A percentile compares a stretch with the other conserved stretches of the same genome.
Conservation (phyloP, 2,329 filamentous ascomycete species). For the Claviceps sorghi region DNA sequence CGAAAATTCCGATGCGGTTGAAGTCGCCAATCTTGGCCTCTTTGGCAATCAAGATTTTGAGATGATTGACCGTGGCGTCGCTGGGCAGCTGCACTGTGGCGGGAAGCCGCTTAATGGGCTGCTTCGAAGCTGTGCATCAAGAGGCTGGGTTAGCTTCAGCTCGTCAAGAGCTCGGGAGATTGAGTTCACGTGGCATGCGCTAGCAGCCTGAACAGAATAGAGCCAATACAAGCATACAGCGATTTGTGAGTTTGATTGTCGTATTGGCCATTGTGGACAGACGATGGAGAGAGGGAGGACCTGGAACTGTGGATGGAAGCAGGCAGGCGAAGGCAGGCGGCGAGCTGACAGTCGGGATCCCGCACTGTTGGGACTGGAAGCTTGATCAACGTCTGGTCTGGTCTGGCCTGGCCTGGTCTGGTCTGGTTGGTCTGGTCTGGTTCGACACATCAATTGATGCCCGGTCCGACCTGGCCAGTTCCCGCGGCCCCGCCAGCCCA, state of each 20-base stretch:
- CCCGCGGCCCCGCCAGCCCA: too few species aligned
- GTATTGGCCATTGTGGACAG: constrained; percentile 5
- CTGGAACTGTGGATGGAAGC: not conserved
- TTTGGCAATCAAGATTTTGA: constrained; percentile 41
- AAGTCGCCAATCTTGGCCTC: constrained; percentile 36
- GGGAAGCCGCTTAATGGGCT: constrained; percentile 41
- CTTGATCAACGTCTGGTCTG: not conserved
- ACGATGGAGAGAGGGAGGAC: not conserved
- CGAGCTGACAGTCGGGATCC: not conserved
- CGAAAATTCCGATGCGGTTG: constrained; percentile 49
- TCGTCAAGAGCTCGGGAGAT: not conserved
- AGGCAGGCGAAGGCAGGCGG: not conserved
- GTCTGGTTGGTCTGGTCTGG: too few species aligned
- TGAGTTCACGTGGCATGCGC: not conserved
- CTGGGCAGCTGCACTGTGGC: constrained; percentile 31
- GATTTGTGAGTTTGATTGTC: constrained; percentile 11
- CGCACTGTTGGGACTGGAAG: constrained; percentile 1
- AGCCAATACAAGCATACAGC: constrained; percentile 5
- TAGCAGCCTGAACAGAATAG: too few species aligned
- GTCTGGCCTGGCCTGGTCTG: too few species aligned
- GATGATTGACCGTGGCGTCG: constrained; percentile 43
- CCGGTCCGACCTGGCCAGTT: not conserved
- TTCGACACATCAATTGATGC: not conserved
- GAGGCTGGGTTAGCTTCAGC: constrained; percentile 4
- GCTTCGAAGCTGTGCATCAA: constrained; percentile 25